Percentiles rank a stretch among this genome's conserved stretches.
Conservation (phyloP, 495 filamentous ascomycete species). For the Darksidea phi region DNA sequence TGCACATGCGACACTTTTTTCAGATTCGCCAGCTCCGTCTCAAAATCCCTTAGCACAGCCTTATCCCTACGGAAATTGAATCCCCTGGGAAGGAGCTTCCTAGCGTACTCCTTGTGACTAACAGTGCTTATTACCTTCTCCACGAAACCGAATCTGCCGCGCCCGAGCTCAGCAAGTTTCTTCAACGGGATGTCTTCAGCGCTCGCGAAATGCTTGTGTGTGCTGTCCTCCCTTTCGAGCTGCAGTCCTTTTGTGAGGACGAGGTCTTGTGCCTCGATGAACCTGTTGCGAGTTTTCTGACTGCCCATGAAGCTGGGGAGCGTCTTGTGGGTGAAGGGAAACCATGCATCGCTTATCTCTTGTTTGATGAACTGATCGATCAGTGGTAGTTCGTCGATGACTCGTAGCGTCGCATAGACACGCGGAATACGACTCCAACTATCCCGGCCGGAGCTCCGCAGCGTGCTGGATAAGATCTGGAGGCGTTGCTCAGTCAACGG, state of each 20-base stretch:
- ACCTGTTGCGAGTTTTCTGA: not conserved
- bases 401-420: conserved; percentile 11
- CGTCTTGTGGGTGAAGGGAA: conserved; percentile 1
- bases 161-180: conserved; percentile 1
- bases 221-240: conserved; percentile 22
- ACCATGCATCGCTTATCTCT: conserved; percentile 9
- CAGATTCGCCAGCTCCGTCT: conserved; percentile 19
- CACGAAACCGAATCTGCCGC: conserved; percentile 13
- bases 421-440: conserved; percentile 21
- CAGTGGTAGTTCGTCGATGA: conserved; percentile 2
- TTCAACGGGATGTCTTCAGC: conserved; percentile 12
- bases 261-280: conserved; percentile 14
- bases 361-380: conserved; percentile 12
- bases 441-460: too few relatives aligned
- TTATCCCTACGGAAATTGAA: conserved; percentile 9
- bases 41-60: conserved; percentile 15
- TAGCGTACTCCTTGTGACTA: conserved; percentile 29
- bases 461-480: too few relatives aligned
- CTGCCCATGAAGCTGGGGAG: not conserved
- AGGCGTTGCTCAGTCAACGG: too few relatives aligned
- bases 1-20: conserved; percentile 26
- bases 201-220: conserved; percentile 19
- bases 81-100: conserved; percentile 19
- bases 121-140: conserved; percentile 22
- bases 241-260: conserved; percentile 29